Percentiles rank a stretch among this genome's conserved stretches.
phyloP scores from a whole-genome alignment of 495 filamentous ascomycete species.

The Hypoxylon lenormandii region DNA sequence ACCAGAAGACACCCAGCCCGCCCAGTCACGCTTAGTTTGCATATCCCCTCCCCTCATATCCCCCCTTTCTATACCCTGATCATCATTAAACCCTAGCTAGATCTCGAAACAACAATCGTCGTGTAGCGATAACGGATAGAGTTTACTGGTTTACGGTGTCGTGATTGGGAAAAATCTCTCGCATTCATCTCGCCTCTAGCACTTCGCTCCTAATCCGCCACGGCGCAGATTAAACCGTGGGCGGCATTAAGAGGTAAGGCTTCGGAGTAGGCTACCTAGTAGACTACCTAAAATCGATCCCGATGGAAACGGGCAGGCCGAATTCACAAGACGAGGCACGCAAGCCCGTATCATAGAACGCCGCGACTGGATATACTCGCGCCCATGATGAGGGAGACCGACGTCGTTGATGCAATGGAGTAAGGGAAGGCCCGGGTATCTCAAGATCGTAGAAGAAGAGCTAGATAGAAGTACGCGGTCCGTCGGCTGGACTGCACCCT shows the following conservation, averaged over 20 bases:
- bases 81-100: background rate
- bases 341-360: background rate
- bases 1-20: too few relatives aligned
- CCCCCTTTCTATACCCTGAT: background rate
- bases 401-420: slow-evolving; percentile 15
- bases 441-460: slow-evolving; percentile 21
- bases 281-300: slow-evolving; percentile 7
- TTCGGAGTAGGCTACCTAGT: slow-evolving; percentile 7
- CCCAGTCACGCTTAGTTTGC: too few relatives aligned
- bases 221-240: background rate
- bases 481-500: background rate
- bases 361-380: slow-evolving; percentile 4
- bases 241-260: too few relatives aligned
- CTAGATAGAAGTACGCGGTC: background rate
- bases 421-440: slow-evolving; percentile 42
- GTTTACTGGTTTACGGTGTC: slow-evolving; percentile 4
- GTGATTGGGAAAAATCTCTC: slow-evolving; percentile 6
- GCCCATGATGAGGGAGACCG: background rate
- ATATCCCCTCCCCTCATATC: too few relatives aligned
- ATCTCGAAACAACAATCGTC: background rate
- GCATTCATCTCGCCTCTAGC: slow-evolving; percentile 23
- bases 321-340: background rate
- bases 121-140: background rate
- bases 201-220: background rate
- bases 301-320: background rate